A percentile compares a stretch with the other conserved stretches of the same genome.
Evolutionary conservation across 306 rosid genomes (phyloP).

Genomic region (Parietaria judaica): DNA sequence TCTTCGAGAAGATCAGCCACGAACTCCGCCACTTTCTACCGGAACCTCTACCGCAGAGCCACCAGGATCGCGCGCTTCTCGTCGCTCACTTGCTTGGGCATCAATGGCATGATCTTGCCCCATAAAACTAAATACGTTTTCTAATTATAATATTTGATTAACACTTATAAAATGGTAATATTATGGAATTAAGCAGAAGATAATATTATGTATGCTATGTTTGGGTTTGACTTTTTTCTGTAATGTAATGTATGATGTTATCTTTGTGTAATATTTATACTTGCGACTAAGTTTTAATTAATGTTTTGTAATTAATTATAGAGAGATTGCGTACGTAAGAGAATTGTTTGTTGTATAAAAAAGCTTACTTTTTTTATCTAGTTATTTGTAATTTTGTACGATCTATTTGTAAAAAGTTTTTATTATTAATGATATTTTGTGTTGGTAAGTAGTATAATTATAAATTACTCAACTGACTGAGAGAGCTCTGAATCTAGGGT

Average conservation of each 20-base stretch:
- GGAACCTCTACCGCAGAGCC: slow-evolving; percentile 8
- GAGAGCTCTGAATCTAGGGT: too few species aligned
- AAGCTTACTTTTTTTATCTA: not conserved
- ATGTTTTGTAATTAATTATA: not conserved
- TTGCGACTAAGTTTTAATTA: too few species aligned
- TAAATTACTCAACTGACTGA: too few species aligned
- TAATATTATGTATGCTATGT: not conserved
- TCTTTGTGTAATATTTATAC: not conserved
- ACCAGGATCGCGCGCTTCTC: slow-evolving; percentile 5
- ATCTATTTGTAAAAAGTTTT: too few species aligned
- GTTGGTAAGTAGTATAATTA: too few species aligned
- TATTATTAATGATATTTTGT: too few species aligned
- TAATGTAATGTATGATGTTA: not conserved
- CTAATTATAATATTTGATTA: not conserved
- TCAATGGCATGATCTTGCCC: slow-evolving; percentile 6
- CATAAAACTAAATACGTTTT: not conserved
- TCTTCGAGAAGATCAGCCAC: slow-evolving; percentile 2
- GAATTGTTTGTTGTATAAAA: not conserved
- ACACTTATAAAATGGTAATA: not conserved
- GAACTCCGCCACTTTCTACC: slow-evolving; percentile 2
- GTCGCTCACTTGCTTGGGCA: slow-evolving; percentile 4
- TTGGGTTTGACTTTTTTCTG: not conserved
- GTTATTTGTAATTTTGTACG: too few species aligned
- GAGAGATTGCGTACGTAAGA: not conserved
- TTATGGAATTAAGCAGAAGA: too few species aligned